Conservation (phyloP, 78 protist species). For the Ministeria vibrans region DNA sequence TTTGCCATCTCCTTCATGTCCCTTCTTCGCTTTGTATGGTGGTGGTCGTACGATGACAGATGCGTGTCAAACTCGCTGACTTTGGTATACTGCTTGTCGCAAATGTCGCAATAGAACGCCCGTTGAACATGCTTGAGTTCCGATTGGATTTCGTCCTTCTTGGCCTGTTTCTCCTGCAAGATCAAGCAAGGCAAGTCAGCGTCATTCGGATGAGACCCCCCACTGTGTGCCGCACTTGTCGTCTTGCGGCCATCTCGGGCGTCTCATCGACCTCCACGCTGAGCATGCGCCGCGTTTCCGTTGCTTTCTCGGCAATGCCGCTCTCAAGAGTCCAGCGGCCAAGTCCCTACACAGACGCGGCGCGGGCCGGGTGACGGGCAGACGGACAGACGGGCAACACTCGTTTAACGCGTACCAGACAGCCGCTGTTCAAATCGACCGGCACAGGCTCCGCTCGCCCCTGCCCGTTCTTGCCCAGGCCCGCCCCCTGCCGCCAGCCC, state of each 20-base stretch:
- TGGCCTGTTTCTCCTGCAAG: background rate
- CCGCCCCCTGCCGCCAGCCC: no score
- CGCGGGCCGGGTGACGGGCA: no score
- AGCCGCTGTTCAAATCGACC: no score
- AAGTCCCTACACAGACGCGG: no score
- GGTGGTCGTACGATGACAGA: constrained; percentile 52
- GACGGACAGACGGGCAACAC: no score
- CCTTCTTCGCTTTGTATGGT: constrained; percentile 57
- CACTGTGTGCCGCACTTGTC: background rate
- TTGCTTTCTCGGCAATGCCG: constrained; percentile 6
- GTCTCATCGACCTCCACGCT: constrained; percentile 12
- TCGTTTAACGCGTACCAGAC: no score
- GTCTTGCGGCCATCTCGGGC: background rate
- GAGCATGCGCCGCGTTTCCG: constrained; percentile 3
- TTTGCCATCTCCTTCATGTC: no score
- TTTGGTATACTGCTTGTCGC: constrained; percentile 14
- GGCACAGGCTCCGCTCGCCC: no score
- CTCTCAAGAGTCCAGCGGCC: constrained; percentile 16
- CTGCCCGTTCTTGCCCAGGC: no score
- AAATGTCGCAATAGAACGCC: constrained; percentile 29
- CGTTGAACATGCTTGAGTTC: background rate
- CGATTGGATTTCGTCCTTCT: background rate
- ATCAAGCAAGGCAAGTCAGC: background rate
- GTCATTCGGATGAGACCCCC: background rate
- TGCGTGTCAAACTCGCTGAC: constrained; percentile 21